Evolutionary conservation across 83 land plant species (phyloP), one percentile per base, ranked within the genome.

Genomic region (Picea engelmannii): DNA sequence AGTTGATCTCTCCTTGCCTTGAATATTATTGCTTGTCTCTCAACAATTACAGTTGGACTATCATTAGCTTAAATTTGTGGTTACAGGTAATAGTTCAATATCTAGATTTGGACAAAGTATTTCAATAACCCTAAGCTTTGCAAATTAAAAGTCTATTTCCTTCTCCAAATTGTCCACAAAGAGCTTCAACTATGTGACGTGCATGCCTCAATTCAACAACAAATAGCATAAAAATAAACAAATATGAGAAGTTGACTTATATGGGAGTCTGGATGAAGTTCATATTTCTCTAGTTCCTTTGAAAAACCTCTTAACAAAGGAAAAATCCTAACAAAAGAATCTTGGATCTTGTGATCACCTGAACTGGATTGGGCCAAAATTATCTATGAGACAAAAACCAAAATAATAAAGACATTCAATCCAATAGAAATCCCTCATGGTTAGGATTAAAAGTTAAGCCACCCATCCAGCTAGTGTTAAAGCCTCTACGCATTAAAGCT

Each of bases 41-140:
- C 5, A 38, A 38, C 40, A 38, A 38, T 38, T 38, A 38, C 40
- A 38, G 40, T 38, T 38, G 40, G 40, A 38, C 40, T 38, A 38
- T 38, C 40, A 38, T 5, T 38, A 38, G 4, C 40, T 44, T 20
- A 0, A 55, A 71, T 79, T n/a, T 49, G 4, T 58, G 61, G 83
- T 60, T 84, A 95, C 96, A 63, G 93, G 4, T 93, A 91, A 62
- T 38, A 5, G 40, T 38, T 38, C 40, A 38, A 38, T 5, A 38
- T 38, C 40, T 38, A 5, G 40, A 38, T 60, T 84, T 85, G 95
- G 98, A 78, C 99, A 97, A 61, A 97, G 80, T 4, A 94, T 94
- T 82, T 97, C 99, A 80, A 97, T 88, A 81, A n/a, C 95, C 99
- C 99, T 86, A 66, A 97, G 84, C 88, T 97, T 97, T 2, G 93